Evolutionary conservation across 1,284 basidiomycete genomes (phyloP), one percentile per base, ranked within the genome.

Genomic region (Cutaneotrichosporon spelunceum): DNA sequence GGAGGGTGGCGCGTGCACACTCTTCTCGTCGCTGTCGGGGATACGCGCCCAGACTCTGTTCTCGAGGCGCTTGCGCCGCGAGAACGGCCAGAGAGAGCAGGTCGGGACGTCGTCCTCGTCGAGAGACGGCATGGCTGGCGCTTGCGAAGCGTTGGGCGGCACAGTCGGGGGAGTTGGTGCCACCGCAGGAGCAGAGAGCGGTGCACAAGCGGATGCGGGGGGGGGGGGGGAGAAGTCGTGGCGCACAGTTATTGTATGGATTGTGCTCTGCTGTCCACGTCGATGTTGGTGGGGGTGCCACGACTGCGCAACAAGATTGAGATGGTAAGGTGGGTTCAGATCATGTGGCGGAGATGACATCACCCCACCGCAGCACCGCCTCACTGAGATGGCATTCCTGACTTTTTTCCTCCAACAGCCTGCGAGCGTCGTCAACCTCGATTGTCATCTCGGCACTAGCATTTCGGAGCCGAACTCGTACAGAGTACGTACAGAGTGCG

Each of bases 51-150:
- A 50, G 27, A 26, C 48, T 5, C 19, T n/a, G 14, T 27, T 16
- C 24, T 19, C 19, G 27, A 47, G 45, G 3, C 10, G 6, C 45
- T 27, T 26, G 26, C 48, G 26, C 24, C 48, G 48, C 13, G 27
- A 13, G 23, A 47, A 50, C 8, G 48, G 48, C 48, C 48, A 50
- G 26, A 50, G 48, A 6, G 48, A 50, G 27, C 48, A 50, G 27
- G 48, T 8, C 10, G 48, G 48, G 14, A 50, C 48, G 27, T 50
- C 48, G 48, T 50, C 48, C 4, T 13, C 14, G 47, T 48, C 48
- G 48, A 50, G 48, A 4, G 48, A 11, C 21, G 48, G 48, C 48
- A 50, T 50, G 8, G 39, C 3, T 9, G 39, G n/a, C 39, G 39
- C 39, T 42, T 3, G 39, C 39, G 39, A 42, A 42, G 39, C 5